Conservation (phyloP, 345 rosid species). For the Gossypium arboreum region DNA sequence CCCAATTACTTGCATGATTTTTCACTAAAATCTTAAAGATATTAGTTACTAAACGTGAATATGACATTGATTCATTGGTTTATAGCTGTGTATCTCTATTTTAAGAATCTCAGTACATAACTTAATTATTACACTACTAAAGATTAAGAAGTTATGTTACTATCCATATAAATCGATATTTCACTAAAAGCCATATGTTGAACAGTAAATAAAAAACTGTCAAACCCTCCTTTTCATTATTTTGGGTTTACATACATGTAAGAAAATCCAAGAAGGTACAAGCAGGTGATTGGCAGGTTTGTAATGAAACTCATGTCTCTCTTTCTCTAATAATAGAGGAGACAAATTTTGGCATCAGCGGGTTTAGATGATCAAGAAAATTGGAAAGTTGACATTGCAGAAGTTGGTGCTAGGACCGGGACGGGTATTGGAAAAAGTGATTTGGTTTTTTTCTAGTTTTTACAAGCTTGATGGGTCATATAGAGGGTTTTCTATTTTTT, state of each 20-base stretch:
- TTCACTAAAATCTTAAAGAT: no score
- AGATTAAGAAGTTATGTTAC: not conserved
- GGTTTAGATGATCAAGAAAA: not conserved
- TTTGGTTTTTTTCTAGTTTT: not conserved
- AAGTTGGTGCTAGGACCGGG: not conserved
- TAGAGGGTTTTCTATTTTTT: not conserved
- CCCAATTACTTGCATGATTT: no score
- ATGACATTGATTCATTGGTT: not conserved
- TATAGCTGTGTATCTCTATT: not conserved
- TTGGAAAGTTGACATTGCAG: not conserved
- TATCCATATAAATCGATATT: not conserved
- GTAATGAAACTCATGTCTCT: not conserved
- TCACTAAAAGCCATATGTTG: not conserved
- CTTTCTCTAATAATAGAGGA: not conserved
- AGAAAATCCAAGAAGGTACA: not conserved
- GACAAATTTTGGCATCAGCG: not conserved
- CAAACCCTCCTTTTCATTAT: not conserved
- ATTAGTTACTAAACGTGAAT: not conserved
- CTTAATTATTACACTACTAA: not conserved
- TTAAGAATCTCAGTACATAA: not conserved
- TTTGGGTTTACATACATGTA: not conserved
- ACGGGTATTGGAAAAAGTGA: slow-evolving; percentile 20
- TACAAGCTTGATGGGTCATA: not conserved
- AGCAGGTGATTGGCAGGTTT: not conserved
- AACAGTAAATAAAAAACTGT: not conserved